phyloP scores from a whole-genome alignment of 2,329 filamentous ascomycete species.

The Purpureocillium lavendulum region DNA sequence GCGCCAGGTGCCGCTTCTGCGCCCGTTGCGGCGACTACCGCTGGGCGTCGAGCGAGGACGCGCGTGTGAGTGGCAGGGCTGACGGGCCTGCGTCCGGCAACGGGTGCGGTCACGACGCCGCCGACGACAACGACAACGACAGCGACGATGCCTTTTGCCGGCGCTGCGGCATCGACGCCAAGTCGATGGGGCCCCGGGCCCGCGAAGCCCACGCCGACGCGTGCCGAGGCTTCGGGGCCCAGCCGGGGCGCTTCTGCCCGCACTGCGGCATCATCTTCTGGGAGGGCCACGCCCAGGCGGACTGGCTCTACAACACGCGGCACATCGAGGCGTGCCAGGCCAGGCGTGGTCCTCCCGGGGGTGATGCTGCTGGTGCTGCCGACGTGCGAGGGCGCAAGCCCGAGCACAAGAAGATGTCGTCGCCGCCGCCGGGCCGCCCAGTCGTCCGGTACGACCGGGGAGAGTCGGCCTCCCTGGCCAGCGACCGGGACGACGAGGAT shows the following conservation, averaged over 20 bases:
- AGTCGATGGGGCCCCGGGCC: neutral
- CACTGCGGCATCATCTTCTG: conserved; percentile 5
- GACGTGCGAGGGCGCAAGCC: neutral
- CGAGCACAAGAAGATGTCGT: neutral
- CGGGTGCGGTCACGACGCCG: no score
- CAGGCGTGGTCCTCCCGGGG: neutral
- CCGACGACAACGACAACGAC: no score
- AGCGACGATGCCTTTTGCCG: conserved; percentile 4
- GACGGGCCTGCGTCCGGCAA: no score
- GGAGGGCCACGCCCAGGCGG: neutral
- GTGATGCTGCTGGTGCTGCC: neutral
- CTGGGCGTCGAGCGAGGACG: no score
- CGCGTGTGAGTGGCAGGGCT: no score
- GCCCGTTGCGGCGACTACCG: neutral
- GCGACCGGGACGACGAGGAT: no score
- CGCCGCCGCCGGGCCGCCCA: no score
- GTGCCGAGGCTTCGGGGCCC: conserved; percentile 1
- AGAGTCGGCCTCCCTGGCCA: no score
- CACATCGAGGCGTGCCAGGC: conserved; percentile 4
- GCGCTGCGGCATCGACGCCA: conserved; percentile 3
- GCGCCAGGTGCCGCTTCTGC: conserved; percentile 6
- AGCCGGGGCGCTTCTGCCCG: conserved; percentile 3
- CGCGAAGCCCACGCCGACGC: neutral
- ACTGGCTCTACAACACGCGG: conserved; percentile 2
- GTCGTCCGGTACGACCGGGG: no score